Conservation (phyloP, 768 basidiomycete genomes). For the Dacryopinax primogenitus region DNA sequence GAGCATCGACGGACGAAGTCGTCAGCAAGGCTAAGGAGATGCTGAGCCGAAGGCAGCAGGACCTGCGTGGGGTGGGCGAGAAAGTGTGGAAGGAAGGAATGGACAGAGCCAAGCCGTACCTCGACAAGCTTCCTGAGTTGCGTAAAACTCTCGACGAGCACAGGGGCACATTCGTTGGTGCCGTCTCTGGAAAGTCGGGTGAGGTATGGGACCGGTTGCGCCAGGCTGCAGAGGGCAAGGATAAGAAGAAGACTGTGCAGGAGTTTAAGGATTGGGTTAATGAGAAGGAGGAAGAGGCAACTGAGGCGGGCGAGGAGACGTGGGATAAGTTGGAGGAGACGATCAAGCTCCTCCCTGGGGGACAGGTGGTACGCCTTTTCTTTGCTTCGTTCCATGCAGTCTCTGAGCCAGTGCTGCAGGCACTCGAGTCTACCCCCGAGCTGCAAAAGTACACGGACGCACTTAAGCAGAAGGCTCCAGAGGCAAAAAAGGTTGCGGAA, state of each 20-base stretch:
- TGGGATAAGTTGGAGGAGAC: constrained; percentile 23
- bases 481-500: constrained; percentile 25
- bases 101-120: constrained; percentile 21
- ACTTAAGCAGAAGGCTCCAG: constrained; percentile 21
- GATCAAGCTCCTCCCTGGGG: constrained; percentile 23
- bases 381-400: background rate
- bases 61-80: constrained; percentile 20
- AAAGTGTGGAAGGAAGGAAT: constrained; percentile 23
- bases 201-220: constrained; percentile 24
- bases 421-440: constrained; percentile 22
- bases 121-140: constrained; percentile 25
- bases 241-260: constrained; percentile 23
- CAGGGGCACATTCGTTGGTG: constrained; percentile 21
- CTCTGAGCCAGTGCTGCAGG: constrained; percentile 10
- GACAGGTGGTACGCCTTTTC: constrained; percentile 20
- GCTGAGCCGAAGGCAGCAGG: constrained; percentile 11
- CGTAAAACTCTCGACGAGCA: constrained; percentile 23
- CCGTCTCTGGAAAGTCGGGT: constrained; percentile 13
- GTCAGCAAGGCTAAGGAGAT: constrained; percentile 23
- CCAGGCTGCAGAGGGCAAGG: constrained; percentile 19
- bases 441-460: constrained; percentile 21
- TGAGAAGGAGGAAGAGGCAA: constrained; percentile 23
- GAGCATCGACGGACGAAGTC: constrained; percentile 21
- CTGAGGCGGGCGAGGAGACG: constrained; percentile 14
- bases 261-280: constrained; percentile 23